Evolutionary conservation across 805 yeast species (phyloP).

Genomic region (Clavispora fructus): DNA sequence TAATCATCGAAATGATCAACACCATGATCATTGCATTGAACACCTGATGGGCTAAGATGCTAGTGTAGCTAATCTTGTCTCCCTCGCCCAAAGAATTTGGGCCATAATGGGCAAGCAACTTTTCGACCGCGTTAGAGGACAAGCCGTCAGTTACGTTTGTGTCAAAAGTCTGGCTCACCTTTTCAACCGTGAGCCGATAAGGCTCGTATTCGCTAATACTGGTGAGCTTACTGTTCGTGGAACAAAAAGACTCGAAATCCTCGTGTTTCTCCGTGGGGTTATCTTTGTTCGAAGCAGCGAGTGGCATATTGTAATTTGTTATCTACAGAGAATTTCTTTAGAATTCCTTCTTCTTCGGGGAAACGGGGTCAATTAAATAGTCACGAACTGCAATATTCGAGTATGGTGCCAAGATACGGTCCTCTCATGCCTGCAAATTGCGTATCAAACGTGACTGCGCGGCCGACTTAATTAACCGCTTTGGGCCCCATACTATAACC

Average conservation of each 20-base stretch:
- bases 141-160: constrained; percentile 50
- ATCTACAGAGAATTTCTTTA: background rate
- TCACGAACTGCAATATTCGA: background rate
- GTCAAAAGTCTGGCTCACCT: constrained; percentile 32
- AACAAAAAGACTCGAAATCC: background rate
- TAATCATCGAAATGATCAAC: constrained; percentile 60
- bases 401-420: background rate
- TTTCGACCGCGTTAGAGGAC: constrained; percentile 17
- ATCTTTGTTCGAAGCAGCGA: background rate
- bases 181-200: constrained; percentile 28
- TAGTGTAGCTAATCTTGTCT: constrained; percentile 45
- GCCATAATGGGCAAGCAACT: constrained; percentile 38
- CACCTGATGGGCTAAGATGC: constrained; percentile 59
- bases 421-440: background rate
- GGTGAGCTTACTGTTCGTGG: background rate
- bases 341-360: background rate
- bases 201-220: constrained; percentile 10
- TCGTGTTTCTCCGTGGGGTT: background rate
- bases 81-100: constrained; percentile 59
- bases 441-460: background rate
- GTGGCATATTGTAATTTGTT: background rate
- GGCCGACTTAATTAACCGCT: background rate
- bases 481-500: background rate
- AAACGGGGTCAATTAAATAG: background rate
- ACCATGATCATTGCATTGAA: constrained; percentile 79